phyloP scores from a whole-genome alignment of 805 yeast species.

The Yamadazyma ubonensis region DNA sequence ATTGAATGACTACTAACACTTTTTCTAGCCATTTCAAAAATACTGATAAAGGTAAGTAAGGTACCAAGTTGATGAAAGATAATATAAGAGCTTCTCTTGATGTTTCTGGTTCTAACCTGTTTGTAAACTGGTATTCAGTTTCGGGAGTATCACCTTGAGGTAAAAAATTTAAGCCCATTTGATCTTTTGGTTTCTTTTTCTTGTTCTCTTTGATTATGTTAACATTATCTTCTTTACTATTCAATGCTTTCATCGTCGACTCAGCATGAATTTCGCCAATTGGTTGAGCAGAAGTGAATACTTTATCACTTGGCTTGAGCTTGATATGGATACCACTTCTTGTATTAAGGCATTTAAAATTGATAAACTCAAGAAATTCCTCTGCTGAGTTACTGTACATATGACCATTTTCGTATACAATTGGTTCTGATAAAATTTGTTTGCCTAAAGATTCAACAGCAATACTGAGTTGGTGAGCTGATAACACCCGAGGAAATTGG shows the following conservation, averaged over 20 bases:
- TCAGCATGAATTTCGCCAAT: slow-evolving; percentile 35
- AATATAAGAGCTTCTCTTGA: slow-evolving; percentile 49
- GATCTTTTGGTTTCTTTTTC: slow-evolving; percentile 33
- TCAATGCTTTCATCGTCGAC: slow-evolving; percentile 31
- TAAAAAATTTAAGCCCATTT: slow-evolving; percentile 18
- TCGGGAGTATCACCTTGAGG: slow-evolving; percentile 9
- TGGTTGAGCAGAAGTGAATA: slow-evolving; percentile 39
- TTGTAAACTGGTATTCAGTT: slow-evolving; percentile 20
- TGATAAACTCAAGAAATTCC: slow-evolving; percentile 44
- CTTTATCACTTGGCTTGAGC: slow-evolving; percentile 6
- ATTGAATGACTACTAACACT: slow-evolving; percentile 34
- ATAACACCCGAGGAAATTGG: slow-evolving; percentile 57
- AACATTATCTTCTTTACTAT: slow-evolving; percentile 12
- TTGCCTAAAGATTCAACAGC: slow-evolving; percentile 59
- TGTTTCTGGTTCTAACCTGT: slow-evolving; percentile 35
- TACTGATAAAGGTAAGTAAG: slow-evolving; percentile 46
- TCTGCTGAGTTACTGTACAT: slow-evolving; percentile 21
- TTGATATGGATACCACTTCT: slow-evolving; percentile 29
- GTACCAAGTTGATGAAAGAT: slow-evolving; percentile 50
- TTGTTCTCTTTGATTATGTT: slow-evolving; percentile 32
- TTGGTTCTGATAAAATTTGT: slow-evolving; percentile 28
- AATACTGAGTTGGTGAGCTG: slow-evolving; percentile 53
- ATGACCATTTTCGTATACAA: slow-evolving; percentile 11
- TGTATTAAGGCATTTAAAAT: slow-evolving; percentile 37
- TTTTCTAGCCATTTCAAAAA: slow-evolving; percentile 49